Percentiles rank a stretch among this genome's conserved stretches.
Conservation (phyloP, 1,139 yeast species). For the Lodderomyces jiufengensis region DNA sequence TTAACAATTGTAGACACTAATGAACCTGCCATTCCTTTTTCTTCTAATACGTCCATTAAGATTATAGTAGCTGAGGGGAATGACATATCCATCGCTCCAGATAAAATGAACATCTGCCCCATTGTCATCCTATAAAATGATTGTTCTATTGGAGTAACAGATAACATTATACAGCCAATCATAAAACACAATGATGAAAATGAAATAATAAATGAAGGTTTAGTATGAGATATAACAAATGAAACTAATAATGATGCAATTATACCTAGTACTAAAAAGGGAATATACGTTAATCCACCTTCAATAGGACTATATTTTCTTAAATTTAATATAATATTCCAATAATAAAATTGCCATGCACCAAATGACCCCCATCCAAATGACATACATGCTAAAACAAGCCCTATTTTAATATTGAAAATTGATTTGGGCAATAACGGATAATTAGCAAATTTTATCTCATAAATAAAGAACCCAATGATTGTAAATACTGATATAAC, state of each 20-base stretch:
- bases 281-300: conserved; percentile 43
- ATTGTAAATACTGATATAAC: conserved; percentile 38
- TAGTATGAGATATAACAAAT: conserved; percentile 33
- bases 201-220: conserved; percentile 44
- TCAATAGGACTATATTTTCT: conserved; percentile 42
- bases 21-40: conserved; percentile 60
- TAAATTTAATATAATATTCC: conserved; percentile 41
- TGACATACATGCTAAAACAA: conserved; percentile 31
- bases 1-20: conserved; percentile 52
- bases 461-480: conserved; percentile 29
- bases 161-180: conserved; percentile 45
- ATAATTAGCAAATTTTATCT: conserved; percentile 21
- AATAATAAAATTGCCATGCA: conserved; percentile 45
- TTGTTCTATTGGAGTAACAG: conserved; percentile 48
- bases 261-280: conserved; percentile 44
- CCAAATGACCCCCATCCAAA: conserved; percentile 63
- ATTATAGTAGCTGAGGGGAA: conserved; percentile 57
- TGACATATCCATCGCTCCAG: conserved; percentile 59
- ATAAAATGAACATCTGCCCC: conserved; percentile 46
- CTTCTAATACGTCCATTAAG: conserved; percentile 42
- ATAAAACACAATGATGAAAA: conserved; percentile 44
- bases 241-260: conserved; percentile 46
- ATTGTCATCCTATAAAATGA: conserved; percentile 43
- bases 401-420: conserved; percentile 34
- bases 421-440: conserved; percentile 49